Conservation (phyloP, 2,329 filamentous ascomycete genomes). For the Raffaelea deltoideospora region DNA sequence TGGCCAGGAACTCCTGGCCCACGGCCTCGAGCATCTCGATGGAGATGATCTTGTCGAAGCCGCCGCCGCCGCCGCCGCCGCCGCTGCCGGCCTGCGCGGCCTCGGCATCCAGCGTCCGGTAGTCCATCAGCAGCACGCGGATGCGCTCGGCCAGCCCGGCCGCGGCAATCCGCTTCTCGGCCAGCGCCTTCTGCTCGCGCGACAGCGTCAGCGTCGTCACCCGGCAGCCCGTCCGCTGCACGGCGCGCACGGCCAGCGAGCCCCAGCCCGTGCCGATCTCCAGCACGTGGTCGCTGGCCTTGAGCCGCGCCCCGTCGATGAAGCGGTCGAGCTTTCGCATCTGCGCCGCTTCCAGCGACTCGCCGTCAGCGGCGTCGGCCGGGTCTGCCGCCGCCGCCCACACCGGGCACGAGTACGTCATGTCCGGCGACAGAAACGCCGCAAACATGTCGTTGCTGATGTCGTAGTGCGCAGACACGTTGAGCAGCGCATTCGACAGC, state of each 20-base stretch:
- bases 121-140: conserved; percentile 53
- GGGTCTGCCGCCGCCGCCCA: conserved; percentile 29
- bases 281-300: conserved; percentile 50
- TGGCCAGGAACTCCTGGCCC: conserved; percentile 49
- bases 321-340: conserved; percentile 51
- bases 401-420: conserved; percentile 62
- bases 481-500: conserved; percentile 42
- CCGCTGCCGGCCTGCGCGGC: conserved; percentile 31
- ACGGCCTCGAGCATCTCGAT: conserved; percentile 71
- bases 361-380: conserved; percentile 25
- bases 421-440: conserved; percentile 57
- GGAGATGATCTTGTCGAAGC: conserved; percentile 60
- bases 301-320: conserved; percentile 48
- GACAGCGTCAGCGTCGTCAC: conserved; percentile 56
- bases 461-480: conserved; percentile 60
- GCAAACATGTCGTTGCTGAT: conserved; percentile 65
- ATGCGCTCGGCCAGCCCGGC: conserved; percentile 47
- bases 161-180: conserved; percentile 46
- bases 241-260: conserved; percentile 56
- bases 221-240: conserved; percentile 47
- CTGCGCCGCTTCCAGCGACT: conserved; percentile 51
- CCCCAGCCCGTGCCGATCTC: conserved; percentile 70
- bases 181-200: conserved; percentile 52
- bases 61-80: no score
- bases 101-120: conserved; percentile 34